Percentiles rank a stretch among this genome's conserved stretches.
Conservation (phyloP, 495 filamentous ascomycete genomes). For the Elaphomyces granulatus region DNA sequence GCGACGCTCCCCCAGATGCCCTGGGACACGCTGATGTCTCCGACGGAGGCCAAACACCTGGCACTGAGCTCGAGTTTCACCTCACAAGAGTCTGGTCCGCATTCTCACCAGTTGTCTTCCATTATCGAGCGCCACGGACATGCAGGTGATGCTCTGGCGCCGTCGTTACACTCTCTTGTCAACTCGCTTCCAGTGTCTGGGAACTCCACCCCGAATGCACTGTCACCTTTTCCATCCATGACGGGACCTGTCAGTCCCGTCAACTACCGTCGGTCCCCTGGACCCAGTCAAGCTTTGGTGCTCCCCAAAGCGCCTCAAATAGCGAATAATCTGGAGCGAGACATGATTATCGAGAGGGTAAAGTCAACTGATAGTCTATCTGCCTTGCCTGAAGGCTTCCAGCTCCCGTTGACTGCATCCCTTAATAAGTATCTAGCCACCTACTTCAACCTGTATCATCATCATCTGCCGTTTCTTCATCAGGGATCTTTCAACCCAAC, state of each 20-base stretch:
- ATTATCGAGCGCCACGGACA: constrained; percentile 51
- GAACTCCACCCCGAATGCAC: constrained; percentile 62
- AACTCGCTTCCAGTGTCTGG: constrained; percentile 54
- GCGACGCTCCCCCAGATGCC: constrained; percentile 76
- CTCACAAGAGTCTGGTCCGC: constrained; percentile 52
- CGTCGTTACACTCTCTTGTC: constrained; percentile 51
- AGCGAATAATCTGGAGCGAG: constrained; percentile 62
- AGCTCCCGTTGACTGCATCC: constrained; percentile 58
- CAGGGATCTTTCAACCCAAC: constrained; percentile 80
- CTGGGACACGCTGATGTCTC: constrained; percentile 71
- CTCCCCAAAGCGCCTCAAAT: constrained; percentile 54
- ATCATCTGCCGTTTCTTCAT: constrained; percentile 92
- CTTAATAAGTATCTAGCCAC: constrained; percentile 85
- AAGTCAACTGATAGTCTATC: constrained; percentile 61
- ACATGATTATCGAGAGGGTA: constrained; percentile 73
- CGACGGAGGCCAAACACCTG: constrained; percentile 51
- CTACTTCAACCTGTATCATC: constrained; percentile 95
- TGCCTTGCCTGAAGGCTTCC: constrained; percentile 78
- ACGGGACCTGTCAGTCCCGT: constrained; percentile 57
- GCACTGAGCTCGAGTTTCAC: constrained; percentile 50
- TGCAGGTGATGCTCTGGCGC: constrained; percentile 41
- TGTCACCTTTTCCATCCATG: constrained; percentile 66
- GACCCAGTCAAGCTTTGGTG: constrained; percentile 47
- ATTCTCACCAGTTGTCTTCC: constrained; percentile 46
- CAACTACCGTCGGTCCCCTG: constrained; percentile 52